Percentiles rank a stretch among this genome's conserved stretches.
These are phyloP conservation scores for Proliferodiscus dingleyae DNA, from an alignment of 2,329 filamentous ascomycete species.

Conservation along the genomic window DNA sequence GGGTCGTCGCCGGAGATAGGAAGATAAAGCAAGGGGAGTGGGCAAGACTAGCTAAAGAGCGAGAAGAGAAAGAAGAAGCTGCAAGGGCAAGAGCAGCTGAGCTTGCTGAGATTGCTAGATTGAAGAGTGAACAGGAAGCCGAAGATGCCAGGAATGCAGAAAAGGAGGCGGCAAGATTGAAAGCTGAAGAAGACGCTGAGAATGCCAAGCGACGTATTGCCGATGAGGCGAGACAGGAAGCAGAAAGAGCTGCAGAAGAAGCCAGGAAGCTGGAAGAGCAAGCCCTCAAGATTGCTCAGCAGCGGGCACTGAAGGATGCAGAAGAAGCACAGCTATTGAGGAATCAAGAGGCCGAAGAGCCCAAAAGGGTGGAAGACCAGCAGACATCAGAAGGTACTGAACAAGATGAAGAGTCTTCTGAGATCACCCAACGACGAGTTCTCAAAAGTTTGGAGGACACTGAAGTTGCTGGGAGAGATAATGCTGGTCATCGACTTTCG, in stretches of 20 bases:
- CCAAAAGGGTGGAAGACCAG: background rate
- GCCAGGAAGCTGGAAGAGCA: too few species aligned
- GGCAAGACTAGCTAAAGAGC: slow-evolving; percentile 26
- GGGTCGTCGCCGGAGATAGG: slow-evolving; percentile 73
- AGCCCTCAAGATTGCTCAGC: slow-evolving; percentile 1
- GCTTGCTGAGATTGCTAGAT: slow-evolving; percentile 3
- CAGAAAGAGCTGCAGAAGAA: too few species aligned
- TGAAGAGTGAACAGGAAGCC: slow-evolving; percentile 4
- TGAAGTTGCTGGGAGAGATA: background rate
- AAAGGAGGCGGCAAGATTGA: background rate
- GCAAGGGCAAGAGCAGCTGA: slow-evolving; percentile 18
- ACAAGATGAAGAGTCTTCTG: slow-evolving; percentile 2
- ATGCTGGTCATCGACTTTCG: background rate
- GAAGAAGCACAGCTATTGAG: slow-evolving; percentile 3
- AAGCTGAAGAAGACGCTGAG: background rate
- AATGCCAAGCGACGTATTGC: background rate
- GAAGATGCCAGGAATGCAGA: slow-evolving; percentile 3
- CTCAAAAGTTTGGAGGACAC: background rate
- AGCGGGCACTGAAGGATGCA: background rate
- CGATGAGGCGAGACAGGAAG: too few species aligned
- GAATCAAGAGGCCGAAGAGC: background rate
- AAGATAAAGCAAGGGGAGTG: slow-evolving; percentile 66
- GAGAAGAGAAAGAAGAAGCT: slow-evolving; percentile 29
- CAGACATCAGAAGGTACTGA: background rate
- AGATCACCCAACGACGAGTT: slow-evolving; percentile 1